Evolutionary conservation across 1,284 basidiomycete genomes (phyloP), one percentile per base, ranked within the genome.

Genomic region (Sporisorium reilianum): DNA sequence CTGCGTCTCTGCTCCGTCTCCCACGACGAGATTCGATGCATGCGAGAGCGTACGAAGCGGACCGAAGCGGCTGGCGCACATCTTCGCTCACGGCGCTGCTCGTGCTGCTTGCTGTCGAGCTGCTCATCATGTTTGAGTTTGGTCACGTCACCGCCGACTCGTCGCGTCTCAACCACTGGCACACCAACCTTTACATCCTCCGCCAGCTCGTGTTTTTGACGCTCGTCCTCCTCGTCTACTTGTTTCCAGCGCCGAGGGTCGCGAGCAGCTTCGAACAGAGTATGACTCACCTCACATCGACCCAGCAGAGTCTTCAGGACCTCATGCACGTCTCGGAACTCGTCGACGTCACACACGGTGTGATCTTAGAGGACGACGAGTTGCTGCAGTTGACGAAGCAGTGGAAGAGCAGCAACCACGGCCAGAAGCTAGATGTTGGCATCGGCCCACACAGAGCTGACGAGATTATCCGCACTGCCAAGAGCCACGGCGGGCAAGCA

Each of bases 61-160:
- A 75, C 42, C 62, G 72, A 26, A 75, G 62, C 52, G 23, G 42
- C 8, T 69, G 72, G 66, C 54, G 72, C 34, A 44, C 49, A 5
- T 11, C 55, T 6, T 60, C 66, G 1, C 55, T 69, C 44, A 30
- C 44, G 1, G 36, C 53, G 36, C 60, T 75, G 14, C 26, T 53
- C 20, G 59, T 23, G 0, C 12, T 60, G 49, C 59, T 75, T 18
- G 34, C 22, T 14, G 22, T 61, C 52, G 72, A 75, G 40, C 34
- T 63, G 23, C 59, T 70, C 25, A 38, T 75, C 72, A 65, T 75
- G 55, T 70, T 57, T 36, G 66, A 75, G 45, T 58, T 75, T 32
- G 72, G 67, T 11, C 63, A 70, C 20, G 64, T 75, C 34, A 61
- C 53, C 10, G 55, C 60, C 11, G 59, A 36, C 1, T 30, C 46